phyloP scores from a whole-genome alignment of 75 land plant genomes.

The Sequoiadendron giganteum region DNA sequence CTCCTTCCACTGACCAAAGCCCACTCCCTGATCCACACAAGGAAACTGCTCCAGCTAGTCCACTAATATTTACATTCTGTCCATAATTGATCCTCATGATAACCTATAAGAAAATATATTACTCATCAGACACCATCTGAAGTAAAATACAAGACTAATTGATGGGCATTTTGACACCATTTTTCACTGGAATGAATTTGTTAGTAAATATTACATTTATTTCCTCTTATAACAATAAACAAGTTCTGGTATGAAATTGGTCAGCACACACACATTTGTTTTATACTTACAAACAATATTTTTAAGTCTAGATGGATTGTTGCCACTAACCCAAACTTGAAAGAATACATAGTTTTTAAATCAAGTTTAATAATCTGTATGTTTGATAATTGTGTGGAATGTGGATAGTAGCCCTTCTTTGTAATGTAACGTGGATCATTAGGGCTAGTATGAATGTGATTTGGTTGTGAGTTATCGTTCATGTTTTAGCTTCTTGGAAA shows the following conservation, averaged over 20 bases:
- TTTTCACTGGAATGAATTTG: not conserved
- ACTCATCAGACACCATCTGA: not conserved
- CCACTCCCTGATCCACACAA: conserved; percentile 90
- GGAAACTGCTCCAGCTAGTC: conserved; percentile 95
- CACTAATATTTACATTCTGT: conserved; percentile 85
- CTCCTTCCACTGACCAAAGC: conserved; percentile 89
- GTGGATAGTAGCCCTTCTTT: not conserved
- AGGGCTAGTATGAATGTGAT: not conserved
- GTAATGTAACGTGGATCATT: not conserved
- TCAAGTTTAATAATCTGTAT: not conserved
- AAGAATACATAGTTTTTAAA: not conserved
- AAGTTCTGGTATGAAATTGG: not conserved
- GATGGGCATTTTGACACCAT: not conserved
- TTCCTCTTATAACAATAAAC: not conserved
- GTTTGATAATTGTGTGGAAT: not conserved
- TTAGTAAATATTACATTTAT: not conserved
- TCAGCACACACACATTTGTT: not conserved
- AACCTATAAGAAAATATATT: conserved; percentile 30
- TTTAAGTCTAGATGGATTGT: not conserved
- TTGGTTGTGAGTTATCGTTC: not conserved
- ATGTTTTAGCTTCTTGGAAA: not conserved
- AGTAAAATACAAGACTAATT: conserved; percentile 3
- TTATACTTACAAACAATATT: not conserved
- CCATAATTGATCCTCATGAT: conserved; percentile 98
- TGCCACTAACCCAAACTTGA: not conserved